Percentiles rank a stretch among this genome's conserved stretches.
Evolutionary conservation across 257 asterid genomes (phyloP).

Genomic region (Lantana camara): DNA sequence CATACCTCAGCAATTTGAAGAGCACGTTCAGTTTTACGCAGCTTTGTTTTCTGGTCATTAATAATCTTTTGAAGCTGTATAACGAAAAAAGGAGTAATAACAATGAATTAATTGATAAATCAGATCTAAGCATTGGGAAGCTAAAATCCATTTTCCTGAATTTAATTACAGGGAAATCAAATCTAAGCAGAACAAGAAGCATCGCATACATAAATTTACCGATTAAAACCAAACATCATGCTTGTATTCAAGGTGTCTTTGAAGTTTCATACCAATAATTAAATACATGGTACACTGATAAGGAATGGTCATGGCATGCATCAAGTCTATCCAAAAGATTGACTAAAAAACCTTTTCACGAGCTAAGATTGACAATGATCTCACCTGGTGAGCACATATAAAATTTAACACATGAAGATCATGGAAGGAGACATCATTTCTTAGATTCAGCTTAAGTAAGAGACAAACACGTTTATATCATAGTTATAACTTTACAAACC

Average conservation of each 20-base stretch:
- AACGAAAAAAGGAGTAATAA: slow-evolving; percentile 24
- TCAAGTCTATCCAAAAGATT: neutral
- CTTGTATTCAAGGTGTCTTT: slow-evolving; percentile 19
- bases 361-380: slow-evolving; percentile 5
- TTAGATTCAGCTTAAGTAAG: slow-evolving; percentile 19
- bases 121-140: neutral
- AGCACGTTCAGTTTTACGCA: slow-evolving; percentile 91
- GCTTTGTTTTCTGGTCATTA: slow-evolving; percentile 66
- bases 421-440: slow-evolving; percentile 3
- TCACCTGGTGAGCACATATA: neutral
- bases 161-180: neutral
- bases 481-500: slow-evolving; percentile 3
- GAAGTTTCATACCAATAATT: slow-evolving; percentile 11
- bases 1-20: slow-evolving; percentile 91
- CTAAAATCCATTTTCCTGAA: neutral
- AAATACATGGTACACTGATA: neutral
- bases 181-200: slow-evolving; percentile 3
- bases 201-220: neutral
- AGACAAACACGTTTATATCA: neutral
- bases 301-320: neutral
- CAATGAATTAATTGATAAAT: neutral
- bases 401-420: neutral
- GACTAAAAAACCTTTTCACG: neutral
- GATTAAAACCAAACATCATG: slow-evolving; percentile 14
- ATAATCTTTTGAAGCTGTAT: slow-evolving; percentile 67